These are phyloP conservation scores for Aspergillus uvarum DNA, from an alignment of 2,329 filamentous ascomycete genomes.

Conservation along the genomic window DNA sequence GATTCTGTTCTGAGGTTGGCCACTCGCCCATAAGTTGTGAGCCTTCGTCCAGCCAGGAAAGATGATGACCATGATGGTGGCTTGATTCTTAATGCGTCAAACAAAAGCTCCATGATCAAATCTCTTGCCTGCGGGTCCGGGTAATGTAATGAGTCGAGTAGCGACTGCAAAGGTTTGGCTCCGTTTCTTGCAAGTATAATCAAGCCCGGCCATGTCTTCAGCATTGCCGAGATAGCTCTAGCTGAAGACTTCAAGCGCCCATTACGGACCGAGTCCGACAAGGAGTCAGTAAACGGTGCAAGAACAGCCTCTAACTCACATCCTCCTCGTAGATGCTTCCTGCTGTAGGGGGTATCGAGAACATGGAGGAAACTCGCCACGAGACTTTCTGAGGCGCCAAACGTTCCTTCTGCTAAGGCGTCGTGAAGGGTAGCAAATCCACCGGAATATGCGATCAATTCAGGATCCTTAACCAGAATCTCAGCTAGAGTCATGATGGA, in stretches of 20 bases:
- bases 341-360: slow-evolving; percentile 76
- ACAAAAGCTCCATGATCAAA: slow-evolving; percentile 83
- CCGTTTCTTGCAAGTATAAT: slow-evolving; percentile 86
- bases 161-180: slow-evolving; percentile 77
- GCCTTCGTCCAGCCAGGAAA: slow-evolving; percentile 83
- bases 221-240: slow-evolving; percentile 83
- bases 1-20: slow-evolving; percentile 71
- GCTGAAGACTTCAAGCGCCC: slow-evolving; percentile 79
- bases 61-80: slow-evolving; percentile 92
- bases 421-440: slow-evolving; percentile 88
- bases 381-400: slow-evolving; percentile 88
- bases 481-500: slow-evolving; percentile 91
- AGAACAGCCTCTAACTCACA: slow-evolving; percentile 88
- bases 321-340: slow-evolving; percentile 80
- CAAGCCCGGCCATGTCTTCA: slow-evolving; percentile 92
- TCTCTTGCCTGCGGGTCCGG: slow-evolving; percentile 61
- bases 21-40: slow-evolving; percentile 96
- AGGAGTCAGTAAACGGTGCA: slow-evolving; percentile 86
- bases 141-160: slow-evolving; percentile 67
- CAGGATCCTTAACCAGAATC: slow-evolving; percentile 82
- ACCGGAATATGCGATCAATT: slow-evolving; percentile 75
- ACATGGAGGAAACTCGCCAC: slow-evolving; percentile 86
- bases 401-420: slow-evolving; percentile 83
- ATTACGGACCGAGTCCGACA: slow-evolving; percentile 55
- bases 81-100: slow-evolving; percentile 82